Conservation (phyloP, 805 yeast genomes). For the Metahyphopichia silvanorum region DNA sequence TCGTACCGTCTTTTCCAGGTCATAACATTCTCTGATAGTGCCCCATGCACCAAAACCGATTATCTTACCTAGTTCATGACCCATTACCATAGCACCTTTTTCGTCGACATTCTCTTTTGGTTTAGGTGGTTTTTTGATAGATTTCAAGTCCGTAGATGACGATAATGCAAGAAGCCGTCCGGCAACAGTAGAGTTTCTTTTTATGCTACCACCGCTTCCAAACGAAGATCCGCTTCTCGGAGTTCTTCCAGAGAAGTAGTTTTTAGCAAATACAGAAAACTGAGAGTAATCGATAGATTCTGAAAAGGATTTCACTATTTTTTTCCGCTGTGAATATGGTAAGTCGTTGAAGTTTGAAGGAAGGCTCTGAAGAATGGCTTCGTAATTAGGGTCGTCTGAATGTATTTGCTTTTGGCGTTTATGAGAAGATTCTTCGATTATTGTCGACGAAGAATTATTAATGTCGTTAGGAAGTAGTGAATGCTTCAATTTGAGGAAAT, state of each 20-base stretch:
- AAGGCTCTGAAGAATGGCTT: slow-evolving; percentile 36
- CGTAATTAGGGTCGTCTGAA: slow-evolving; percentile 29
- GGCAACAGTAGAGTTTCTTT: slow-evolving; percentile 36
- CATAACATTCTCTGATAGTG: slow-evolving; percentile 65
- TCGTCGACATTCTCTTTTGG: slow-evolving; percentile 50
- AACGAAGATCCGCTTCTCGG: slow-evolving; percentile 13
- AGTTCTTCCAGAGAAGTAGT: slow-evolving; percentile 22
- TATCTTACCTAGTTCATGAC: slow-evolving; percentile 62
- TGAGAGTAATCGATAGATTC: slow-evolving; percentile 42
- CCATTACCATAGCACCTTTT: slow-evolving; percentile 64
- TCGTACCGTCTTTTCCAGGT: slow-evolving; percentile 26
- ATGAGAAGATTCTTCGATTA: slow-evolving; percentile 7
- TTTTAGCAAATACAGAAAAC: slow-evolving; percentile 38
- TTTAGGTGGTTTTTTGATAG: slow-evolving; percentile 15
- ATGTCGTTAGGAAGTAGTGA: slow-evolving; percentile 11
- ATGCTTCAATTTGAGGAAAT: slow-evolving; percentile 17
- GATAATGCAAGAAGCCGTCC: slow-evolving; percentile 36
- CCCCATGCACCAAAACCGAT: slow-evolving; percentile 94
- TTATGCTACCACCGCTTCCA: slow-evolving; percentile 23
- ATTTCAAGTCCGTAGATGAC: slow-evolving; percentile 33
- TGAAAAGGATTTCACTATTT: slow-evolving; percentile 34
- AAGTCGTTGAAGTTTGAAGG: slow-evolving; percentile 54
- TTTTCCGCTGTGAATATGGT: slow-evolving; percentile 61
- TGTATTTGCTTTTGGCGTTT: slow-evolving; percentile 23
- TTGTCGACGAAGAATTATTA: slow-evolving; percentile 7